Conservation (phyloP, 805 yeast genomes). For the Kluyveromyces nonfermentans region DNA sequence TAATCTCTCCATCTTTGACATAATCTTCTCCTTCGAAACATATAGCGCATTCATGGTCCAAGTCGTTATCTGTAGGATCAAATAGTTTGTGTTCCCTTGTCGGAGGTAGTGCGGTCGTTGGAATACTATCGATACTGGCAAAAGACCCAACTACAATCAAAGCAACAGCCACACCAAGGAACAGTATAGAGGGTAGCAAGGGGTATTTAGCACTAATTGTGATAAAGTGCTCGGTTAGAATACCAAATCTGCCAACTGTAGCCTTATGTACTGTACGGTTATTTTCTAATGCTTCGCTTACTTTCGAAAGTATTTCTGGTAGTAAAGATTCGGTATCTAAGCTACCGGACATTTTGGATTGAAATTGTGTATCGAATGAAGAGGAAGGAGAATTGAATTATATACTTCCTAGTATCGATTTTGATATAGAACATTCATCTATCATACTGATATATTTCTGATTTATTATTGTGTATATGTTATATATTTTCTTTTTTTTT, state of each 20-base stretch:
- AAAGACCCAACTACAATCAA: constrained; percentile 30
- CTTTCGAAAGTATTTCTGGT: background rate
- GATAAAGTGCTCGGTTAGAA: background rate
- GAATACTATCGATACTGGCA: constrained; percentile 26
- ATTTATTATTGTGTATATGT: too few relatives aligned
- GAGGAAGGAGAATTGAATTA: too few relatives aligned
- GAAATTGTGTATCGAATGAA: too few relatives aligned
- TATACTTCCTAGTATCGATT: too few relatives aligned
- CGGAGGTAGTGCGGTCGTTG: constrained; percentile 28
- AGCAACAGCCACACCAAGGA: constrained; percentile 11
- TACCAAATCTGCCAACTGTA: background rate
- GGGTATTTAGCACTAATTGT: background rate
- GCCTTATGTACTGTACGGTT: background rate
- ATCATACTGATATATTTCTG: too few relatives aligned
- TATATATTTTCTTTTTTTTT: too few relatives aligned
- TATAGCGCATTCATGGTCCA: constrained; percentile 13
- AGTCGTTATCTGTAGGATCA: constrained; percentile 35
- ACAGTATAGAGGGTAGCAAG: background rate
- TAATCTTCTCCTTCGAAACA: constrained; percentile 11
- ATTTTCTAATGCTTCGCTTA: background rate
- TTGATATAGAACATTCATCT: too few relatives aligned
- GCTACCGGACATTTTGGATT: background rate
- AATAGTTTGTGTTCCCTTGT: constrained; percentile 31
- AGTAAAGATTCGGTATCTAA: background rate
- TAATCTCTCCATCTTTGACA: constrained; percentile 2